Base-by-base conservation (phyloP, 2,329 filamentous ascomycete genomes). In the Aspergillus viridinutans region DNA sequence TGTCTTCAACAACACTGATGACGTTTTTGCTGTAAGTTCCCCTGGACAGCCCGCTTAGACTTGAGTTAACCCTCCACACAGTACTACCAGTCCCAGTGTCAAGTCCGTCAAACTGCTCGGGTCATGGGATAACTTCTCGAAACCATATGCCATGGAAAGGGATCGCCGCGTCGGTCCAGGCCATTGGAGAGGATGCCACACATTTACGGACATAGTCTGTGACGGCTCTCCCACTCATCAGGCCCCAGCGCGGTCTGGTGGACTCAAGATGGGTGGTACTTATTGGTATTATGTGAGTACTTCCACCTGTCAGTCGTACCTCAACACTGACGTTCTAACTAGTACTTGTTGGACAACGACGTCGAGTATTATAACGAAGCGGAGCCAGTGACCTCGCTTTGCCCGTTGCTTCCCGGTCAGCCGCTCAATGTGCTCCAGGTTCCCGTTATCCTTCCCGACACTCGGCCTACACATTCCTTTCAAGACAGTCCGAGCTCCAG, bases 71-170 rank as follows among this genome's bases (percentile, higher is more conserved):
- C 21, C 21, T 26, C 20, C 38, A 57, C 28, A 32, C 58, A 72
- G 69, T 57, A 66, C 66, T 47, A 75, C 75, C 58, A 70, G 72
- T 50, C 72, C 75, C 35, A 68, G 74, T 42, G 71, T 76, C 50
- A 64, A 73, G 61, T 88, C 87, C 48, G 90, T 97, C 63, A 86
- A 90, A 69, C 82, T 97, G 49, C 81, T 94, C 66, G 93, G 93
- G 61, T 96, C 92, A 61, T 97, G 93, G 93, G 92, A 97, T 78
- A 96, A 96, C 78, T 97, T 97, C 76, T 80, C 82, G 59, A 85
- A 83, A 69, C 80, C 85, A 51, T 93, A 96, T 79, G 80, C 79
- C 49, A 92, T 97, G 86, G 85, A 93, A 72, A 85, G 86, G 66
- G 93, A 97, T 76, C 78, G 77, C 61, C 85, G 89, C 70, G 85